A percentile compares a stretch with the other conserved stretches of the same genome.
These are phyloP conservation scores for Boletus sensibilis DNA, from an alignment of 768 basidiomycete genomes.

Conservation along the genomic window DNA sequence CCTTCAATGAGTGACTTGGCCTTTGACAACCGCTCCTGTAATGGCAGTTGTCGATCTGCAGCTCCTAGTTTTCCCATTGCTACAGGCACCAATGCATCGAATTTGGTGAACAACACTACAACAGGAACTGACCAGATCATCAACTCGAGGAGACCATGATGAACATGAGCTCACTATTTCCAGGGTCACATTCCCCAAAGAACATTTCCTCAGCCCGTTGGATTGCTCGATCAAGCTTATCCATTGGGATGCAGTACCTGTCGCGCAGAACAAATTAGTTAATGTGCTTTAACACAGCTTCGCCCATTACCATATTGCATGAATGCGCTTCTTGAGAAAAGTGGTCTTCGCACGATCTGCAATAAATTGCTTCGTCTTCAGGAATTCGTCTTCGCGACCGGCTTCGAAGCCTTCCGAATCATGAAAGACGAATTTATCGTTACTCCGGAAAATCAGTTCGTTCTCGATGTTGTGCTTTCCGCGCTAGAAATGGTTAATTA, in stretches of 20 bases:
- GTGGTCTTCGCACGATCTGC: neutral
- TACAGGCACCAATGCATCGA: neutral
- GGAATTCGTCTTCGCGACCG: neutral
- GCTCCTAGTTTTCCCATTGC: neutral
- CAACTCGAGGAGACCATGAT: neutral
- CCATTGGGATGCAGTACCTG: conserved; percentile 12
- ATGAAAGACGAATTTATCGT: conserved; percentile 2
- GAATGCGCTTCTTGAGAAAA: conserved; percentile 4
- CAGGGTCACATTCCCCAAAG: neutral
- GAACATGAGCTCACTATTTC: neutral
- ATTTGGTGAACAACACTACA: conserved; percentile 5
- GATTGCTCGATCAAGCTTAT: neutral
- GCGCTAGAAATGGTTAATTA: neutral
- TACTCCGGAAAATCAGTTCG: conserved; percentile 3
- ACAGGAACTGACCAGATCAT: neutral
- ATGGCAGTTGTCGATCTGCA: neutral
- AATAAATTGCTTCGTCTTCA: conserved; percentile 5
- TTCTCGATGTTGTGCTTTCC: neutral
- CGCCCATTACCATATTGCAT: conserved; percentile 2
- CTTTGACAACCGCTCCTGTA: neutral
- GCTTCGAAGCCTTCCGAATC: conserved; percentile 9
- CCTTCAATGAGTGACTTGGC: neutral
- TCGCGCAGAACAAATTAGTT: neutral
- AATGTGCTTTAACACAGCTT: neutral
- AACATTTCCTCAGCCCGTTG: neutral